Percentiles rank a stretch among this genome's conserved stretches.
Conservation (phyloP, 2,329 filamentous ascomycete genomes). For the Leptographium procerum region DNA sequence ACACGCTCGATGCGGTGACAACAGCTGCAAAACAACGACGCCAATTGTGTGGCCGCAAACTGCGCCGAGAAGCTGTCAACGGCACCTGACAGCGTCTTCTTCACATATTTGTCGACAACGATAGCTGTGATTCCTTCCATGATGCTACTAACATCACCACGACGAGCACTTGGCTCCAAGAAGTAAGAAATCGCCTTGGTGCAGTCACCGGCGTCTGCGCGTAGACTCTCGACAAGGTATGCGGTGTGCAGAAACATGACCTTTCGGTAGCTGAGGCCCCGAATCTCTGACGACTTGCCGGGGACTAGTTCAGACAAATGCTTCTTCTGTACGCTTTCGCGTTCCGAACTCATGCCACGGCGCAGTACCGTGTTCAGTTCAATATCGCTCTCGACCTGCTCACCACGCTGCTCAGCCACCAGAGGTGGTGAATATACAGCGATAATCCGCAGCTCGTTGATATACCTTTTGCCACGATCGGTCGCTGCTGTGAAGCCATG, state of each 20-base stretch:
- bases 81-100: conserved; percentile 58
- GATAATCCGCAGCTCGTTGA: conserved; percentile 69
- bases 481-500: conserved; percentile 78
- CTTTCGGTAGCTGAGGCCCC: conserved; percentile 75
- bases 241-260: conserved; percentile 86
- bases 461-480: conserved; percentile 58
- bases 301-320: conserved; percentile 64
- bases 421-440: conserved; percentile 80
- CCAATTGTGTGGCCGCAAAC: conserved; percentile 80
- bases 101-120: conserved; percentile 69
- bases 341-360: conserved; percentile 69
- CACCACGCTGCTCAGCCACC: conserved; percentile 77
- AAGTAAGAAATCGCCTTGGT: conserved; percentile 87
- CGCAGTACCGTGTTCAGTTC: conserved; percentile 90
- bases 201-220: conserved; percentile 79
- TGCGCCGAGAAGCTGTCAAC: conserved; percentile 78
- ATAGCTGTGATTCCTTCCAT: conserved; percentile 55
- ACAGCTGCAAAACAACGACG: conserved; percentile 72
- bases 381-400: conserved; percentile 89
- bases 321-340: conserved; percentile 71
- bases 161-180: conserved; percentile 74
- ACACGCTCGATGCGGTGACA: conserved; percentile 90
- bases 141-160: conserved; percentile 48
- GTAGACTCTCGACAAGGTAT: conserved; percentile 77
- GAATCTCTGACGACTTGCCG: conserved; percentile 66